Evolutionary conservation across 352 stramenopile species (phyloP).

Genomic region (Sclerospora graminicola): DNA sequence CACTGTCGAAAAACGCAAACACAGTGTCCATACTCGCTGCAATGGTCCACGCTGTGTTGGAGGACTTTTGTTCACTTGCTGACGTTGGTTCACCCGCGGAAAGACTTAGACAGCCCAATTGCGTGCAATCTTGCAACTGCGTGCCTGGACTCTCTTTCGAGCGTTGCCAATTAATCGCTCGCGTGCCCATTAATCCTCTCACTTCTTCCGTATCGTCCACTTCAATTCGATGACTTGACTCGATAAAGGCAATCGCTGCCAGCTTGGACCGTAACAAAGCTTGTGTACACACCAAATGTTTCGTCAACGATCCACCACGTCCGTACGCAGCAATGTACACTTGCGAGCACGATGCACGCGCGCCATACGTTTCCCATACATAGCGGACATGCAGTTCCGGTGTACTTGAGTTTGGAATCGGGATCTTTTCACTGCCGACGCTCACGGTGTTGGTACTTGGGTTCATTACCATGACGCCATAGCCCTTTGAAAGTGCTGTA

Average conservation of each 20-base stretch:
- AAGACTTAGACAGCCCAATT: conserved; percentile 66
- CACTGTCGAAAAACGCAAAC: conserved; percentile 80
- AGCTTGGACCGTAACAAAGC: conserved; percentile 49
- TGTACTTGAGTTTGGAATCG: conserved; percentile 65
- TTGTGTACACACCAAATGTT: conserved; percentile 68
- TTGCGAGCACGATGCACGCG: conserved; percentile 52
- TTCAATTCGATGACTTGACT: conserved; percentile 69
- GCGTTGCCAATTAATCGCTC: conserved; percentile 77
- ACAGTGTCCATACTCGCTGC: conserved; percentile 74
- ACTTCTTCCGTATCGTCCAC: conserved; percentile 58
- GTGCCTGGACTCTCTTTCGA: conserved; percentile 56
- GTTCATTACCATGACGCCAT: conserved; percentile 74
- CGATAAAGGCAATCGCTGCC: conserved; percentile 69
- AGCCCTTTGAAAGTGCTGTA: conserved; percentile 68
- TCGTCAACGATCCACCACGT: conserved; percentile 54
- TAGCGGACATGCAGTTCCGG: conserved; percentile 71
- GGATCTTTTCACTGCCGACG: conserved; percentile 57
- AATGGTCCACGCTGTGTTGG: conserved; percentile 79
- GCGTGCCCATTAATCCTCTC: conserved; percentile 43
- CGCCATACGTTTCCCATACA: conserved; percentile 78
- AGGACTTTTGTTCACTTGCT: conserved; percentile 52
- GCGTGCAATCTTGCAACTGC: conserved; percentile 58
- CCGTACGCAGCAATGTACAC: conserved; percentile 79
- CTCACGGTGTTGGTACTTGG: conserved; percentile 70
- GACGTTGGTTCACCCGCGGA: conserved; percentile 58